These are phyloP conservation scores for Candida tunisiensis DNA, from an alignment of 1,139 yeast species.

Conservation along the genomic window DNA sequence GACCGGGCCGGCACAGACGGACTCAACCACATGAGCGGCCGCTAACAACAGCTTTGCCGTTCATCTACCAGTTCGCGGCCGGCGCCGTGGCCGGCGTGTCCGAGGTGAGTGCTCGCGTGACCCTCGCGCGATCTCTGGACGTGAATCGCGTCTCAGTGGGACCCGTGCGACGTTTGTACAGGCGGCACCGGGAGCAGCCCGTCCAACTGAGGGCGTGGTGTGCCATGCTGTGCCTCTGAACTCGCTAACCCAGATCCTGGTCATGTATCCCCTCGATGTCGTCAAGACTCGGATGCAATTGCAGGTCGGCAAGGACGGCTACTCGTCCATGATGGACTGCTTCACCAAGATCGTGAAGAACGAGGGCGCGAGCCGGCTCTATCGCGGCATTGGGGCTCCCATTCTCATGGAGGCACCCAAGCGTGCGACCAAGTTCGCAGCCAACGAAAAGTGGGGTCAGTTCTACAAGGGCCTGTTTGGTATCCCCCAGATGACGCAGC, in stretches of 20 bases:
- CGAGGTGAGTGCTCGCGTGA: conserved; percentile 28
- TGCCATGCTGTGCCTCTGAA: too few species aligned
- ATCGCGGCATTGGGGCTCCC: conserved; percentile 91
- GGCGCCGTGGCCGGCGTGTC: conserved; percentile 99
- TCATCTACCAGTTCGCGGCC: conserved; percentile 74
- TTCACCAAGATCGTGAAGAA: conserved; percentile 63
- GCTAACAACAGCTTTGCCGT: conserved; percentile 42
- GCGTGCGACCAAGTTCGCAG: conserved; percentile 91
- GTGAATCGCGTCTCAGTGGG: too few species aligned
- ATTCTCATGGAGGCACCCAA: conserved; percentile 99
- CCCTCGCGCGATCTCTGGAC: neutral
- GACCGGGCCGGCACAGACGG: too few species aligned
- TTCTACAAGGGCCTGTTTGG: conserved; percentile 63
- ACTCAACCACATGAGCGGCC: too few species aligned
- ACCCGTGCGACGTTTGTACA: too few species aligned
- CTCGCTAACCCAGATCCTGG: conserved; percentile 54
- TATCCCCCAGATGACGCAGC: conserved; percentile 53
- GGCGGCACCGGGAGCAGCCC: too few species aligned
- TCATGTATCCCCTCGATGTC: conserved; percentile 96
- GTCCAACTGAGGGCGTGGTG: too few species aligned
- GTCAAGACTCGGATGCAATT: conserved; percentile 96
- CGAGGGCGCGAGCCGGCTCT: conserved; percentile 74
- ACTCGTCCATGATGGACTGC: conserved; percentile 75
- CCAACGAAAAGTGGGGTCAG: conserved; percentile 94
- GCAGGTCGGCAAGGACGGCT: conserved; percentile 47